Conservation (phyloP, 208 protist genomes). For the Trichomonas gallinae region DNA sequence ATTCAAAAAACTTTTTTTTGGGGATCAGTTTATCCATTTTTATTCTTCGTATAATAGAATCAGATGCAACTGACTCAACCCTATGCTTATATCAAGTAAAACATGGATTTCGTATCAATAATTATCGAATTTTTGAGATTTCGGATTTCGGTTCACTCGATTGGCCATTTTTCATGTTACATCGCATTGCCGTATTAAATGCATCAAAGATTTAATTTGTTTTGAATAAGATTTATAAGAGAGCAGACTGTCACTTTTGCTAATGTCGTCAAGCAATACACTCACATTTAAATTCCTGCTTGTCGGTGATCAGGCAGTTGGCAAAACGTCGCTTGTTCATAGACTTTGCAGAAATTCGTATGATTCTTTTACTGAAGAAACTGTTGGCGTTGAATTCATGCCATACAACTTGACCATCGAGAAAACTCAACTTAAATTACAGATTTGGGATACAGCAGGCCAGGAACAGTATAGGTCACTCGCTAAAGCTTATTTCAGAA, state of each 20-base stretch:
- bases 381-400: not conserved
- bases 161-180: too few species aligned
- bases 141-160: too few species aligned
- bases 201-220: too few species aligned
- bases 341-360: not conserved
- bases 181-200: too few species aligned
- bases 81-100: too few species aligned
- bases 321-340: not conserved
- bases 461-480: not conserved
- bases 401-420: not conserved
- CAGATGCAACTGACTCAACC: too few species aligned
- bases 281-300: not conserved
- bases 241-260: not conserved
- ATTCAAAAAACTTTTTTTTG: too few species aligned
- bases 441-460: slow-evolving; percentile 4
- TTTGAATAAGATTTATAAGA: too few species aligned
- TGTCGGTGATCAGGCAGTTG: not conserved
- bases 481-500: not conserved
- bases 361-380: not conserved
- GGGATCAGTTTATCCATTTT: too few species aligned
- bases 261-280: not conserved
- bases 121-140: too few species aligned
- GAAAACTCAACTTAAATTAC: not conserved
- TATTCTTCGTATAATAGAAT: too few species aligned
- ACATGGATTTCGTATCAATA: too few species aligned